Evolutionary conservation across 371 early-diverging fungal genomes (phyloP), one percentile per base, ranked within the genome.

Genomic region (Haplosporangium sp.): DNA sequence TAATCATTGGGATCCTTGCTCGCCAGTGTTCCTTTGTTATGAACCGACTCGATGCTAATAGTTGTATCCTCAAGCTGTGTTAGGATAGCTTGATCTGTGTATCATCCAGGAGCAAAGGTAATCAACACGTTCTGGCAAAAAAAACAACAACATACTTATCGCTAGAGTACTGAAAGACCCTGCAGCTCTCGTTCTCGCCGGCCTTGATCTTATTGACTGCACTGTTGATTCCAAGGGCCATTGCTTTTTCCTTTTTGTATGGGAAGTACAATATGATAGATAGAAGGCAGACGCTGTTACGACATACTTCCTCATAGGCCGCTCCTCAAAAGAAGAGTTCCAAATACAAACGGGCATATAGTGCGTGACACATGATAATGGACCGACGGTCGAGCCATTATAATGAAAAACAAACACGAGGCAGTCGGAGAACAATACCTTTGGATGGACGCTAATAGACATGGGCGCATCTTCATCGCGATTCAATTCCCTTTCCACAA

Each of bases 391-490:
- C 29, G 29, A 29, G 29, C 29, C 29, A 29, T 2, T 29, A 29
- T 29, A 29, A 29, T 29, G 29, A 1, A 29, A 29, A 29, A 29
- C 29, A 29, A 29, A 29, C 29, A 37, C 18, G 53, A 13, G 9
- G 21, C 37, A n/a, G 52, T 13, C 7, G 16, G 57, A 37, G 29
- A 18, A 42, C 29, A 18, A 18, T 58, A 89, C 92, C 58, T 62
- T 82, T 40, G 92, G 91, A 80, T 91, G 91, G 21, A 85, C 82
- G 58, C 86, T 85, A 12, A 93, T 68, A 43, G 91, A 89, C 85
- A 91, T 92, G 40, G 92, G 92, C 5, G 92, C 91, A 79, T 93
- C 93, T 74, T 92, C 91, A 2, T 84, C 86, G 36, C 80, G 72
- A 48, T 81, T 83, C 53, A 93, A 74, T 2, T 86, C 84, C 45